Evolutionary conservation across 2,329 filamentous ascomycete species (phyloP).

Genomic region (Aspergillus persii): DNA sequence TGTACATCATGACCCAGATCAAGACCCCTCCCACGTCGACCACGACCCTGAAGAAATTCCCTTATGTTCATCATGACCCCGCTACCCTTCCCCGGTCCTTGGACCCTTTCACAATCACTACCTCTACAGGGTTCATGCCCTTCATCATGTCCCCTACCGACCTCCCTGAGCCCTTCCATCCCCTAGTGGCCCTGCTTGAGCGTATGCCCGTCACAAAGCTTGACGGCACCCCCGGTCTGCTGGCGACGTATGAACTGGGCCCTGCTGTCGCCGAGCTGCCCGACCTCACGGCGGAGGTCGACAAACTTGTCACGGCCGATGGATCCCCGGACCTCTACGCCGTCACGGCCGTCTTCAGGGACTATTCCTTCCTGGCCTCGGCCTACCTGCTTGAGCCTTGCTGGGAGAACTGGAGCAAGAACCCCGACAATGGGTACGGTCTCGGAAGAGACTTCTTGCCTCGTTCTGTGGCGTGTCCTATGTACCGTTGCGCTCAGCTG

Average conservation of each 20-base stretch:
- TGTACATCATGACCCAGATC: slow-evolving; percentile 35
- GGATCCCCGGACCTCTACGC: slow-evolving; percentile 68
- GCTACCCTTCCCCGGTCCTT: slow-evolving; percentile 38
- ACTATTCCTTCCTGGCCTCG: slow-evolving; percentile 88
- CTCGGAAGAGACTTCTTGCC: slow-evolving; percentile 73
- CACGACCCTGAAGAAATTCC: slow-evolving; percentile 41
- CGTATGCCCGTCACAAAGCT: slow-evolving; percentile 76
- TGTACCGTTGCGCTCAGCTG: slow-evolving; percentile 81
- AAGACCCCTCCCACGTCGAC: slow-evolving; percentile 31
- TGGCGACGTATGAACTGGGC: slow-evolving; percentile 72
- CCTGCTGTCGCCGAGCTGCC: slow-evolving; percentile 73
- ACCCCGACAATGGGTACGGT: slow-evolving; percentile 68
- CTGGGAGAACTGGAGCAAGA: slow-evolving; percentile 65
- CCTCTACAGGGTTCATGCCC: slow-evolving; percentile 46
- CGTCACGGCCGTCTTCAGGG: slow-evolving; percentile 83
- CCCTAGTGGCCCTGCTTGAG: slow-evolving; percentile 68
- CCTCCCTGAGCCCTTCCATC: slow-evolving; percentile 71
- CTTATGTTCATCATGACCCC: slow-evolving; percentile 46
- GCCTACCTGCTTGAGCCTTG: slow-evolving; percentile 91
- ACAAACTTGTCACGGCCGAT: slow-evolving; percentile 56
- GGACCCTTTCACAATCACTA: slow-evolving; percentile 50
- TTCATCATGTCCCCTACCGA: slow-evolving; percentile 39
- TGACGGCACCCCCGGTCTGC: slow-evolving; percentile 71
- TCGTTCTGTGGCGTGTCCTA: slow-evolving; percentile 71
- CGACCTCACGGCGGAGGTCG: slow-evolving; percentile 70